Conservation (phyloP, 768 basidiomycete species). For the Mycena latifolia region DNA sequence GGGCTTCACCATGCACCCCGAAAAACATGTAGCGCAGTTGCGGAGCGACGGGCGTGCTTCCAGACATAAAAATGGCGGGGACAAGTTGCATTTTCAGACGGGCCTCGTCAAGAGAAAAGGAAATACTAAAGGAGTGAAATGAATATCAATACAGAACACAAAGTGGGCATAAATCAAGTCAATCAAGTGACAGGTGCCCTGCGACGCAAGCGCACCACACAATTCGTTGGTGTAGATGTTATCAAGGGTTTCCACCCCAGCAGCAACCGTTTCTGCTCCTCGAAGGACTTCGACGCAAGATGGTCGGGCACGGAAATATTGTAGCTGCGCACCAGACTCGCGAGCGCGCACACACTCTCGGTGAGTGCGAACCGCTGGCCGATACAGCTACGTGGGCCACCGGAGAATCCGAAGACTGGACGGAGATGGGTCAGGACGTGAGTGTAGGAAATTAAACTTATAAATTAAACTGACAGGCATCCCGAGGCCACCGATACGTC, state of each 20-base stretch:
- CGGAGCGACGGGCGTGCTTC: no score
- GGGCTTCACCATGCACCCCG: no score
- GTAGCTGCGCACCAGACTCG: slow-evolving; percentile 57
- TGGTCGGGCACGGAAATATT: slow-evolving; percentile 54
- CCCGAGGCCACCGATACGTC: slow-evolving; percentile 63
- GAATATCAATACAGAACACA: no score
- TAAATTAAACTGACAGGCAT: slow-evolving; percentile 53
- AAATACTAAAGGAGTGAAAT: no score
- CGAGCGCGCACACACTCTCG: slow-evolving; percentile 56
- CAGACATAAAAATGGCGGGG: no score
- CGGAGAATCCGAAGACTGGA: slow-evolving; percentile 58
- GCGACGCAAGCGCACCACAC: slow-evolving; percentile 15
- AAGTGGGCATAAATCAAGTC: no score
- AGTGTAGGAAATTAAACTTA: not conserved
- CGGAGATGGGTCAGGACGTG: not conserved
- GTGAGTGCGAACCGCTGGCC: slow-evolving; percentile 63
- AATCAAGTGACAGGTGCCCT: not conserved
- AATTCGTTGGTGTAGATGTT: slow-evolving; percentile 49
- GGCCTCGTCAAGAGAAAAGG: no score
- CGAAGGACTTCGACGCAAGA: slow-evolving; percentile 43
- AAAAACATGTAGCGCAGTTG: no score
- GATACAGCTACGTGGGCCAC: slow-evolving; percentile 61
- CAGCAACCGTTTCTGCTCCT: slow-evolving; percentile 49
- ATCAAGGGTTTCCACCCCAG: slow-evolving; percentile 53
- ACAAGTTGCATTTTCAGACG: no score